Evolutionary conservation across 2,329 filamentous ascomycete genomes (phyloP), one percentile per base, ranked within the genome.

Genomic region (Xylariales sp.): DNA sequence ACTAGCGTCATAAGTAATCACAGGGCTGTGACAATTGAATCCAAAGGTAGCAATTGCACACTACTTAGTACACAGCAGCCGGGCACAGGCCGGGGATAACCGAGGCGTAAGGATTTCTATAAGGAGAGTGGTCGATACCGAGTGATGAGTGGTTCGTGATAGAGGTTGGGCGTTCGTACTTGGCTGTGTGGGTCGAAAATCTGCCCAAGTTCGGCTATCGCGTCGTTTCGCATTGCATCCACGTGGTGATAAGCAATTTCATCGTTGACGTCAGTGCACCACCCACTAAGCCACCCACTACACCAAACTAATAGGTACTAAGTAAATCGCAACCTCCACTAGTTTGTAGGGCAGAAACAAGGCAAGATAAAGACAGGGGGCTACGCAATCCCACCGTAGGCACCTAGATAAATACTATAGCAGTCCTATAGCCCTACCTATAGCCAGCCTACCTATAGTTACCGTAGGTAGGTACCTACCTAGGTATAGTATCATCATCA

Each of bases 191-290:
- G 46, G 39, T 68, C 53, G 71, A 72, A 67, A 74, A 74, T 74
- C 73, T 71, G 55, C 62, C 73, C 70, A 36, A 65, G 36, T 71
- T 65, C 58, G 63, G 71, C 61, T 72, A 72, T 74, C 70, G 67
- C 61, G 66, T 61, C 59, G 74, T 75, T 75, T 75, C 74, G 65
- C 49, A 62, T 68, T 62, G 46, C 49, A 55, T 28, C 69, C 75
- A 77, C 75, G 75, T 77, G 75, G 69, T 74, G 74, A 75, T 75
- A 76, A 75, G 69, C 48, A 32, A 10, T 45, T 65, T 59, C 10
- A 61, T 49, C 28, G 5, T 63, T 75, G 72, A 74, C 72, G 74
- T 75, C 70, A 74, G 63, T 56, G 54, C 54, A 56, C 23, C 23
- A 43, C 53, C 32, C 18, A n/a, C 36, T 55, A 16, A 23, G 23